Base-by-base conservation (phyloP, 2,329 filamentous ascomycete species). In the Teratosphaeria destructans region DNA sequence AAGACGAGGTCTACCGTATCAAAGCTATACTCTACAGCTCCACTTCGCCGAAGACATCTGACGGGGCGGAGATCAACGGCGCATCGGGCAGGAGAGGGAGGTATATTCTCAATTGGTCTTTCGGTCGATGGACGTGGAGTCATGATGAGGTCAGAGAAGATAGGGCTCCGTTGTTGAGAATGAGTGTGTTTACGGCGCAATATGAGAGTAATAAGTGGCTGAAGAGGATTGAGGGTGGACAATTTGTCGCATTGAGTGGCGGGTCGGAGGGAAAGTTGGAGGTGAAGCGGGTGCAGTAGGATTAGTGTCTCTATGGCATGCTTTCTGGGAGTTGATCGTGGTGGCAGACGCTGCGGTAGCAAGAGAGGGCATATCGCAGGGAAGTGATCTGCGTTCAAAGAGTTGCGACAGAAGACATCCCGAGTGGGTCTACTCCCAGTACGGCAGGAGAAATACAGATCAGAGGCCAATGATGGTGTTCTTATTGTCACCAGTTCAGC, bases 91-190 rank as follows among this genome's bases (percentile, higher is more conserved):
- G 73, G 1, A 69, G 73, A 23, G 73, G 74, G 16, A 80, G 89
- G 59, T 96, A 94, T 71, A 96, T 99, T 53, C 81, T 99, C 61
- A 99, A 99, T 73, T 99, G 94, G 94, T 94, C 94, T 0, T 99
- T 99, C 75, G 91, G 91, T 0, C 82, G 94, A 34, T 99, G 94
- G 93, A 95, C 85, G 0, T 96, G 93, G 70, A 95, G 91, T 1
- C 79, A 83, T 5, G 76, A 85, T 4, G 66, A 73, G 1, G 64
- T 68, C 4, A 62, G 63, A 1, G 70, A 68, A 1, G 57, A 62
- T 5, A 58, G 64, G 1, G 64, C 64, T 11, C 73, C 79, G 1
- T 74, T 80, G 16, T 72, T 90, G 64, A 80, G 88, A 57, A 87
- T 92, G 84, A 92, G 89, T 0, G 78, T 93, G 60, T 87, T 93